Conservation (phyloP, 202 grass and related monocot species). For the Saccharum hybrid region DNA sequence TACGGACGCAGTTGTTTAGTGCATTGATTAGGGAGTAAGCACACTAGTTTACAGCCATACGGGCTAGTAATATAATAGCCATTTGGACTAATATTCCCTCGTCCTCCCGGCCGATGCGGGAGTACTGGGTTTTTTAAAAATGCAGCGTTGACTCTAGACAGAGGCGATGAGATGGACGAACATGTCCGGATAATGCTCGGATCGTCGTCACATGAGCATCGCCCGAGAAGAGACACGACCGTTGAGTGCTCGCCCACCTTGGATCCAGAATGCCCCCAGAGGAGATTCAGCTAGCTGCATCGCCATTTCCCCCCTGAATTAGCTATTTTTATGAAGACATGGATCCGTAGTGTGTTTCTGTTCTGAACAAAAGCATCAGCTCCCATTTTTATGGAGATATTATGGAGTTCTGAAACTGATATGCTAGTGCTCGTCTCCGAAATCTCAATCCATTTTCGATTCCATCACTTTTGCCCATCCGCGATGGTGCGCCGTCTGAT, state of each 20-base stretch:
- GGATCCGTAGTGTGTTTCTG: neutral
- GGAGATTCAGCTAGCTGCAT: neutral
- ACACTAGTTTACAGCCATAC: neutral
- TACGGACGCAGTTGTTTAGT: conserved; percentile 37
- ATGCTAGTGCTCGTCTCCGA: neutral
- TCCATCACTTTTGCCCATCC: conserved; percentile 36
- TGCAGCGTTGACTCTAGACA: conserved; percentile 26
- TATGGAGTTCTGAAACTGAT: neutral
- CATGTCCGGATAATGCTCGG: conserved; percentile 57
- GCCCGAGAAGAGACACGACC: conserved; percentile 20
- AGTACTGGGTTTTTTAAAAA: neutral
- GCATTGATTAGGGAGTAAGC: conserved; percentile 34
- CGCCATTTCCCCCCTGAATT: neutral
- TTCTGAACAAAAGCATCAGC: neutral
- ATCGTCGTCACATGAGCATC: conserved; percentile 43
- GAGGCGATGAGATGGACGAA: conserved; percentile 12
- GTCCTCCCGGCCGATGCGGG: neutral
- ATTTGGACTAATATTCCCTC: conserved; percentile 49
- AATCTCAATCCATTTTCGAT: neutral
- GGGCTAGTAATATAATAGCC: conserved; percentile 23
- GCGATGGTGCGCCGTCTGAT: conserved; percentile 28
- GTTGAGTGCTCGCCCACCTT: conserved; percentile 28
- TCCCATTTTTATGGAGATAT: neutral
- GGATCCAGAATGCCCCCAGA: conserved; percentile 14
- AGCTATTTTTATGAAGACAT: too few species aligned